These are phyloP conservation scores for Ramaria rubella DNA, from an alignment of 768 basidiomycete species.

Conservation along the genomic window DNA sequence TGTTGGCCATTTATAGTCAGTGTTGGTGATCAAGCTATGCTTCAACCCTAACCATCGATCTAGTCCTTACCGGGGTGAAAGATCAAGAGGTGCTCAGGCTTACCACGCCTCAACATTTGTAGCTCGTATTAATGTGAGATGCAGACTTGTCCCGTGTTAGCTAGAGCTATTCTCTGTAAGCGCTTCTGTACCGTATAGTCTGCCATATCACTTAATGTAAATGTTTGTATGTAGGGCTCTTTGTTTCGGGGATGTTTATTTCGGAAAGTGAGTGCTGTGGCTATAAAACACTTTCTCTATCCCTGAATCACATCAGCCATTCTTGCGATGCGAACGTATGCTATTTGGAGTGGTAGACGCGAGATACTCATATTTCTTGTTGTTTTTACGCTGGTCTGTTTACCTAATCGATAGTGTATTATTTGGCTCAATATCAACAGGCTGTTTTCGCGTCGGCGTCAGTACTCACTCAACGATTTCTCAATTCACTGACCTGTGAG, in stretches of 20 bases:
- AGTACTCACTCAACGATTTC: neutral
- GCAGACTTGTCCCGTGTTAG: neutral
- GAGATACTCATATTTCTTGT: conserved; percentile 3
- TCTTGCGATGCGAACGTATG: conserved; percentile 2
- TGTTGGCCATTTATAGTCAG: neutral
- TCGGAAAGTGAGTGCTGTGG: neutral
- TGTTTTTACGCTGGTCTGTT: neutral
- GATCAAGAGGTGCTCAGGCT: neutral
- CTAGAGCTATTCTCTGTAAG: conserved; percentile 1
- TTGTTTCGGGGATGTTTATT: neutral
- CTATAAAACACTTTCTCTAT: neutral
- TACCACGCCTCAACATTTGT: neutral
- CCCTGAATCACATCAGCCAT: neutral
- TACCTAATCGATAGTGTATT: neutral
- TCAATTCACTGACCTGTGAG: conserved; percentile 1
- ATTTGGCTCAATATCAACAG: neutral
- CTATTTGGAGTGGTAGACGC: conserved; percentile 2
- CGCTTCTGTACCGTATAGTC: neutral
- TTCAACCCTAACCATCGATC: neutral
- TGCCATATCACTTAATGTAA: neutral
- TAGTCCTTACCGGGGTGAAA: neutral
- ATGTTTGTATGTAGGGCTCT: neutral
- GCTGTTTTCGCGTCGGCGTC: neutral
- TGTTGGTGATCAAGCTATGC: neutral
- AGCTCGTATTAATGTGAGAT: too few relatives aligned